Base-by-base conservation (phyloP, 2,329 filamentous ascomycete genomes). In the Helotiales sp. region DNA sequence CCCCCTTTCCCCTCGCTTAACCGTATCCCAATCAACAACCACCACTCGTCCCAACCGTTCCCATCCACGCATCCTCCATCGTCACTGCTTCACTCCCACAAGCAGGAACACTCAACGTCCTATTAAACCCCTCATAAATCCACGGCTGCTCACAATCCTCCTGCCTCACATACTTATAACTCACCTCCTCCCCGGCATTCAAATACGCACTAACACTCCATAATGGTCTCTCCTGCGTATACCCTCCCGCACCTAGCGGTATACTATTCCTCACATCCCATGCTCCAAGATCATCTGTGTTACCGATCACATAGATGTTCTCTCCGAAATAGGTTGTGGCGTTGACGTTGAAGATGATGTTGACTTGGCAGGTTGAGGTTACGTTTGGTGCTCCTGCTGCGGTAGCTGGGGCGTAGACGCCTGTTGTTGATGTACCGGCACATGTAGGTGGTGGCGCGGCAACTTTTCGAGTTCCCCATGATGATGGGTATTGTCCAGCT, bases 381-480 rank as follows among this genome's bases (percentile, higher is more conserved):
- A 67, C 60, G 47, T 70, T 69, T 1, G 69, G 69, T 2, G 67
- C 68, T 73, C 64, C 7, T 75, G 82, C 73, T 79, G 84, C 50
- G 69, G 70, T 1, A 75, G 75, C 44, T 67, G 69, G 15, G 74
- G 74, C 71, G 74, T 87, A 87, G 0, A 76, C 73, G 2, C 82
- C 81, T 7, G 62, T 67, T 4, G 77, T 72, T 1, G 79, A 77
- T 2, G 77, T 75, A 1, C 70, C 75, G 4, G 71, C 66, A 70
- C 84, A 87, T 0, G 73, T 72, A 2, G 72, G 64, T 0, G 84
- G 82, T 0, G 84, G 71, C 0, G 76, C 72, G 56, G 75, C 77
- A 1, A 75, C 75, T 10, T 75, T 66, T 17, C 71, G 62, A 33
- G 72, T 77, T 17, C 77, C 76, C 85, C 85, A 88, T 5, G 81